Base-by-base conservation (phyloP, 306 rosid species). In the Fragaria nilgerrensis region DNA sequence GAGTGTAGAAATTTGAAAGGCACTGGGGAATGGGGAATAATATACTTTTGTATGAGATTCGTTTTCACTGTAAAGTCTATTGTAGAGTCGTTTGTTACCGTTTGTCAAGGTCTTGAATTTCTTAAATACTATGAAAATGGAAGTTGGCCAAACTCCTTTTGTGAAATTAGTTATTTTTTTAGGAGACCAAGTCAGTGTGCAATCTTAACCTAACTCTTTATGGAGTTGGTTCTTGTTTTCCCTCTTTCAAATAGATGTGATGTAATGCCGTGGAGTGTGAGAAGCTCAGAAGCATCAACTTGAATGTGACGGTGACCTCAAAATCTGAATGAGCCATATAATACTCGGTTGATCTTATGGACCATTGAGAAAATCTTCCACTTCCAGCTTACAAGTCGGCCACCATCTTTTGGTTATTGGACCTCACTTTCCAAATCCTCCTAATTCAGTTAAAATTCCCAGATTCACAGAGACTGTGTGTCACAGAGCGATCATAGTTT, bases 1-100 rank as follows among this genome's bases (percentile, higher is more conserved):
- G 77, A 56, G 23, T 56, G 72, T 17, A 45, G 45, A 52, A 32
- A 36, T 20, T 10, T 2, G 16, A n/a, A 22, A n/a, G 55, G 50
- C 47, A 72, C 48, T 70, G 1, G 7, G 20, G 76, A 53, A 72
- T 70, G 3, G 20, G 12, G 76, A 53, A 72, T 73, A 73, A 37
- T 7, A 36, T 16, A 22, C 55, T 56, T 39, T 2, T 39, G 68
- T 62, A n/a, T 56, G 53, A 14, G 27, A 23, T 23, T 52, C 2
- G 52, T 68, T 17, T 37, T 4, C 32, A 10, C 9, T 11, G 50
- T 37, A 66, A 20, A 67, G 32, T 67, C 9, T 9, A 9, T 66
- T 37, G 48, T 66, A 67, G 27, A 67, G 71, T 56, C 15, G 62
- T 68, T 68, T 15, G 11, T n/a, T 41, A 20, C 72, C 36, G 22